These are phyloP conservation scores for Fusarium falciforme DNA, from an alignment of 2,329 filamentous ascomycete species.

Conservation along the genomic window DNA sequence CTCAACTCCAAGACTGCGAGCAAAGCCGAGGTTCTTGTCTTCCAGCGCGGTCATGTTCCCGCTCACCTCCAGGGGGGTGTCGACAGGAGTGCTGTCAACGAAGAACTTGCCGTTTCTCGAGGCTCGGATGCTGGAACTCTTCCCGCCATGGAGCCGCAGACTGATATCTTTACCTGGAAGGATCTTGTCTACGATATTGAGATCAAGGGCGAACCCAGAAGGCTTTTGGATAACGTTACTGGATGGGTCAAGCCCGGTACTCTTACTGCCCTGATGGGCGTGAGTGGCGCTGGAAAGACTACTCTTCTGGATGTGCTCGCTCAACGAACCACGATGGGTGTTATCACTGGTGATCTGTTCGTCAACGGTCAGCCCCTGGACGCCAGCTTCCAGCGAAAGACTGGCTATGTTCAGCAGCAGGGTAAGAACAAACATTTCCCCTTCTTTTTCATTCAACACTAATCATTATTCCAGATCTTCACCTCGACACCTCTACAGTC, in stretches of 20 bases:
- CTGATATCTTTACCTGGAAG: background rate
- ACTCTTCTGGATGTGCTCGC: constrained; percentile 57
- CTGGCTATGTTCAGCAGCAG: constrained; percentile 76
- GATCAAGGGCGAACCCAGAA: constrained; percentile 78
- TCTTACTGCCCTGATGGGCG: constrained; percentile 81
- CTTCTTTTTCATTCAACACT: rapidly evolving
- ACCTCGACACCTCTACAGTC: constrained; percentile 66
- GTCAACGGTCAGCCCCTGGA: constrained; percentile 70
- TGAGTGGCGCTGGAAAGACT: constrained; percentile 61
- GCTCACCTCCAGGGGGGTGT: background rate
- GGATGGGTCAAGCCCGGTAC: constrained; percentile 94
- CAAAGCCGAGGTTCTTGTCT: background rate
- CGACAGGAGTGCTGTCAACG: background rate
- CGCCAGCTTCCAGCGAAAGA: constrained; percentile 71
- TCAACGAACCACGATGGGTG: constrained; percentile 68
- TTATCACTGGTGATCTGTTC: constrained; percentile 74
- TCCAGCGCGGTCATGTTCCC: background rate
- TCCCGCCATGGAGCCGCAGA: background rate
- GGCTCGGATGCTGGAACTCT: background rate
- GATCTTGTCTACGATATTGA: constrained; percentile 74
- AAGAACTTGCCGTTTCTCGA: background rate
- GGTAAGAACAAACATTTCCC: constrained; percentile 46
- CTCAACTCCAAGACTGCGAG: background rate
- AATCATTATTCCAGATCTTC: constrained; percentile 56
- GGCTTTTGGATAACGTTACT: constrained; percentile 81